Base-by-base conservation (phyloP, 768 basidiomycete species). In the Auriscalpium orientale region DNA sequence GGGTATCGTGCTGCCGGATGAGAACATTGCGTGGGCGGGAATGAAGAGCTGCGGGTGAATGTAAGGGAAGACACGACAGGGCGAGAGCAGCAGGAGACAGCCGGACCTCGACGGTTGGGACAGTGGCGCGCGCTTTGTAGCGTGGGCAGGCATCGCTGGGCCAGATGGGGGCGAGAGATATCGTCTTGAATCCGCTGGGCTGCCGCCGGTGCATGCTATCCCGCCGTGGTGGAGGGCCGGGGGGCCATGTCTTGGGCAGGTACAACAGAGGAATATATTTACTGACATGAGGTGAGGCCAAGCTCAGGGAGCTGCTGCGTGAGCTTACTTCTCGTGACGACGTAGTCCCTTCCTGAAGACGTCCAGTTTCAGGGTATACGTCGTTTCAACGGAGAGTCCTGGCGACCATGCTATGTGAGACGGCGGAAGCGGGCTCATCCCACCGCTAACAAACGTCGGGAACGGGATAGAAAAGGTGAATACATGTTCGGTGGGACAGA, bases 1-100 rank as follows among this genome's bases (percentile, higher is more conserved):
- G 8, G 74, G 74, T 48, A 79, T 70, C n/a, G 59, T 56, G 56
- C 75, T 71, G 10, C 76, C 76, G 7, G 77, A 72, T 21, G 75
- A 60, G 60, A 70, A 75, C 28, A 63, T 67, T 36, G 61, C 58
- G 3, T 70, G 67, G 16, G 63, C 56, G 2, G 77, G 75, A 47
- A 76, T 49, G 8, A 71, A 72, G 28, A 76, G 62, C 77, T 78
- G 54, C 35, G 10, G 20, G 46, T 38, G 53, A n/a, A 40, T 11
- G 8, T 18, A 5, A 13, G 15, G 18, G 28, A 28, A 28, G 28
- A 4, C 4, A 7, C 28, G 28, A 28, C 8, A 1, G 46, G 11
- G 34, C 16, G 49, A 38, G 18, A 2, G 20, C 34, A 33, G n/a
- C 28, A 21, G 38, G 16, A 18, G 38, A 37, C 9, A 36, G 22